A percentile compares a stretch with the other conserved stretches of the same genome.
These are phyloP conservation scores for Schizochytrium sp. DNA, from an alignment of 108 stramenopile genomes.

Conservation along the genomic window DNA sequence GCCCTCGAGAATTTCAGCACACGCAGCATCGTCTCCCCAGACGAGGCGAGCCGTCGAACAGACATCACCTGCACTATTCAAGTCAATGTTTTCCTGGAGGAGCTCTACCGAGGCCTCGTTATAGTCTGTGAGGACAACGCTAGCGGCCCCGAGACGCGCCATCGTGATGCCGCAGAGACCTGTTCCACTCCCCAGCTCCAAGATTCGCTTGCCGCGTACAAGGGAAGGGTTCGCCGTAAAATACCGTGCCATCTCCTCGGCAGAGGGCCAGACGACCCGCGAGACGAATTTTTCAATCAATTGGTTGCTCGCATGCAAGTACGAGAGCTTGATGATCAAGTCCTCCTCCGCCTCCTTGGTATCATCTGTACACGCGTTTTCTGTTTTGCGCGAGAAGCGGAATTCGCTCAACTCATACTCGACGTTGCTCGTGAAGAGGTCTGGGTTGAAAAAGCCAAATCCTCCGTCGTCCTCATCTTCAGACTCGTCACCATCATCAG, in stretches of 20 bases:
- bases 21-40: background rate
- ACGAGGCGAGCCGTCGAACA: background rate
- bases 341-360: background rate
- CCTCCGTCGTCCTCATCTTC: background rate
- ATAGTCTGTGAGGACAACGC: background rate
- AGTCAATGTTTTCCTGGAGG: background rate
- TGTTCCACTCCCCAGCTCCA: background rate
- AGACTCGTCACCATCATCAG: background rate
- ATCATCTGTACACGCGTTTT: background rate
- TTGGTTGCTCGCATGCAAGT: background rate
- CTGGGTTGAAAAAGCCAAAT: background rate
- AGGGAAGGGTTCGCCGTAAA: background rate
- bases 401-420: background rate
- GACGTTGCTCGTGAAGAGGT: background rate
- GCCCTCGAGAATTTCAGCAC: background rate
- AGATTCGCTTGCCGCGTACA: background rate
- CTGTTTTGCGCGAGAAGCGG: background rate
- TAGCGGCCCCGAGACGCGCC: background rate
- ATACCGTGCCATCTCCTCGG: background rate
- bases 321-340: background rate
- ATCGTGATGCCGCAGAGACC: background rate
- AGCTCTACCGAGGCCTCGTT: slow-evolving; percentile 4
- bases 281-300: background rate
- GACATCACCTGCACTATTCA: background rate
- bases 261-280: background rate